Evolutionary conservation across 176 grass and related monocot genomes (phyloP), one percentile per base, ranked within the genome.

Genomic region (Metroxylon sagu): DNA sequence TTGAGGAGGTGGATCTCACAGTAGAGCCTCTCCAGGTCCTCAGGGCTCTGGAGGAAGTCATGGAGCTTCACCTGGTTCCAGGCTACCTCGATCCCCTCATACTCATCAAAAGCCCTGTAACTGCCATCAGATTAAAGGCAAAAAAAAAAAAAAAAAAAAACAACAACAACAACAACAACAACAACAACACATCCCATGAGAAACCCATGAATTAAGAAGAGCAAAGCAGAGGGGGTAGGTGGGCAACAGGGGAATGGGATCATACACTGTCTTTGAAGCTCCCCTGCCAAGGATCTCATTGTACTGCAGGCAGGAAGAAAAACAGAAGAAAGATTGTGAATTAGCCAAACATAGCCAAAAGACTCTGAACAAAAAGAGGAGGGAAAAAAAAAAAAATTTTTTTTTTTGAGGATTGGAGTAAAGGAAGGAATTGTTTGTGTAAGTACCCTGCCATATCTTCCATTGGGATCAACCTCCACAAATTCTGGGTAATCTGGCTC

Each of bases 1-100:
- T 91, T 88, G 56, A 98, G 87, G 29, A 98, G 84, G 73, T 98
- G 93, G 82, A 98, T 98, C 78, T 98, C 93, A 69, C 93, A 92
- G 79, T 83, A 92, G 70, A 98, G 93, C 5, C 93, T 76, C 84
- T 92, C 93, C 55, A 91, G 62, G 49, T 90, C 84, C 70, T 92
- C 84, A 6, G 79, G 65, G 73, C 84, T 83, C 63, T 88, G 93
- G 29, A 98, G 73, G 77, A 98, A 92, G 29, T 98, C 93, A 26
- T 78, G 64, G 18, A 98, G 78, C 84, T 90, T 91, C 72, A 92
- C 87, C 73, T 98, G 93, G 76, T 98, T 98, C 93, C 93, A 92
- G 4, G 93, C 93, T 27, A 98, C 81, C 79, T 98, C 93, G 50
- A 98, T 92, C 76, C 93, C 93, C 73, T 98, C 84, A 25, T 80